These are phyloP conservation scores for Geotrichum candidum DNA, from an alignment of 1,139 yeast species.

Conservation along the genomic window DNA sequence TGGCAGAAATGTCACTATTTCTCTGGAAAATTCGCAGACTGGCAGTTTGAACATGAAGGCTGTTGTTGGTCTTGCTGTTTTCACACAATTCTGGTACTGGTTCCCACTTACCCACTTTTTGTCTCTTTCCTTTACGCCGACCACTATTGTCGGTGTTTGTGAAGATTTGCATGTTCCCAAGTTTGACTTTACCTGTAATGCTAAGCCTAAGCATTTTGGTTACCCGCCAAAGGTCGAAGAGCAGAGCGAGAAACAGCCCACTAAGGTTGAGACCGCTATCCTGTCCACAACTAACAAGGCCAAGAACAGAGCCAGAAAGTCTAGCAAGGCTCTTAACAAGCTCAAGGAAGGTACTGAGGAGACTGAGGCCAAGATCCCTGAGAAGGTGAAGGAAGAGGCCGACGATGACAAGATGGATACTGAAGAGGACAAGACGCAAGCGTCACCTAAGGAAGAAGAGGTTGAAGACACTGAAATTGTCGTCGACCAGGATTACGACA, in stretches of 20 bases:
- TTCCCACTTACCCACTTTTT: slow-evolving; percentile 93
- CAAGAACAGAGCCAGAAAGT: slow-evolving; percentile 82
- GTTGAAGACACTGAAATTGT: slow-evolving; percentile 18
- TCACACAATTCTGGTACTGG: slow-evolving; percentile 97
- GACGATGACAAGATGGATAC: slow-evolving; percentile 26
- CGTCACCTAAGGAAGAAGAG: slow-evolving; percentile 15
- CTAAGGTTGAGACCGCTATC: slow-evolving; percentile 87
- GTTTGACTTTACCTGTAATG: slow-evolving; percentile 73
- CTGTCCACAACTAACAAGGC: slow-evolving; percentile 90
- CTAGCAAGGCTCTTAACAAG: slow-evolving; percentile 28
- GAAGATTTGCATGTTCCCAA: slow-evolving; percentile 84
- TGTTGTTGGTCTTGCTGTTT: slow-evolving; percentile 84
- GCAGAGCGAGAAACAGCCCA: slow-evolving; percentile 75
- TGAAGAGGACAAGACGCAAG: slow-evolving; percentile 32
- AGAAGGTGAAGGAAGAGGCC: slow-evolving; percentile 21
- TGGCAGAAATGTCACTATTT: slow-evolving; percentile 95
- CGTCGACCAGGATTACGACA: slow-evolving; percentile 22
- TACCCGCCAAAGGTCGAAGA: slow-evolving; percentile 89
- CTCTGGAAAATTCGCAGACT: slow-evolving; percentile 82
- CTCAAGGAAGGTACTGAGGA: slow-evolving; percentile 47
- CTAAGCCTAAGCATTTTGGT: slow-evolving; percentile 72
- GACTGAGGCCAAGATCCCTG: slow-evolving; percentile 31
- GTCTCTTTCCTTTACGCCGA: slow-evolving; percentile 87
- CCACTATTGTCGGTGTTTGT: slow-evolving; percentile 81
- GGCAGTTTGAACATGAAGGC: slow-evolving; percentile 88